A percentile compares a stretch with the other conserved stretches of the same genome.
Conservation (phyloP, 1,284 basidiomycete species). For the Ganoderma meredithae region DNA sequence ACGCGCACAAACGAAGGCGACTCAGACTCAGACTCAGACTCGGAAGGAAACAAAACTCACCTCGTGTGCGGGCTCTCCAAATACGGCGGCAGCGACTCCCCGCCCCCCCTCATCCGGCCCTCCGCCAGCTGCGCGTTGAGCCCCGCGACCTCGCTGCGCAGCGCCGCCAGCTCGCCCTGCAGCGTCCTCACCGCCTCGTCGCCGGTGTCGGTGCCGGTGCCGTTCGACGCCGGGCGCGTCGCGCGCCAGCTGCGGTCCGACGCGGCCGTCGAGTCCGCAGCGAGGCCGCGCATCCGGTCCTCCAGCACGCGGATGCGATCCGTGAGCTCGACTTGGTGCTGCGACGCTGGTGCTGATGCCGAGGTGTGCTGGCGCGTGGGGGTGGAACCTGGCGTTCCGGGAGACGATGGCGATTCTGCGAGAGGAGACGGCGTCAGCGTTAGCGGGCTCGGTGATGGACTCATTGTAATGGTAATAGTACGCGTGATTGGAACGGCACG, state of each 20-base stretch:
- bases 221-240: no score
- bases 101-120: not conserved
- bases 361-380: not conserved
- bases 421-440: not conserved
- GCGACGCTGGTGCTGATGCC: not conserved
- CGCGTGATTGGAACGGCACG: not conserved
- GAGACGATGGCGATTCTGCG: not conserved
- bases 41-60: slow-evolving; percentile 4
- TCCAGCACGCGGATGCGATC: slow-evolving; percentile 15
- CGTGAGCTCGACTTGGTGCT: not conserved
- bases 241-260: not conserved
- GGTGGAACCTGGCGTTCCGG: not conserved
- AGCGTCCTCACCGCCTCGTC: not conserved
- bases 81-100: slow-evolving; percentile 8
- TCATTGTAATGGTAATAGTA: not conserved
- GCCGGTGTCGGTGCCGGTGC: not conserved
- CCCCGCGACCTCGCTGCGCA: slow-evolving; percentile 7
- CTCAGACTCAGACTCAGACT: no score
- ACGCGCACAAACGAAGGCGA: not conserved
- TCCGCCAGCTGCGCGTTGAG: slow-evolving; percentile 10
- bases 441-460: no score
- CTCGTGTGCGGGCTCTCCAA: not conserved
- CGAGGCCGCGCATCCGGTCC: slow-evolving; percentile 8
- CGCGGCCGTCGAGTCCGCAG: not conserved
- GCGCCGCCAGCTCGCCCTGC: slow-evolving; percentile 8